Base-by-base conservation (phyloP, 148 eudicot species). In the Amaranthus cruentus region DNA sequence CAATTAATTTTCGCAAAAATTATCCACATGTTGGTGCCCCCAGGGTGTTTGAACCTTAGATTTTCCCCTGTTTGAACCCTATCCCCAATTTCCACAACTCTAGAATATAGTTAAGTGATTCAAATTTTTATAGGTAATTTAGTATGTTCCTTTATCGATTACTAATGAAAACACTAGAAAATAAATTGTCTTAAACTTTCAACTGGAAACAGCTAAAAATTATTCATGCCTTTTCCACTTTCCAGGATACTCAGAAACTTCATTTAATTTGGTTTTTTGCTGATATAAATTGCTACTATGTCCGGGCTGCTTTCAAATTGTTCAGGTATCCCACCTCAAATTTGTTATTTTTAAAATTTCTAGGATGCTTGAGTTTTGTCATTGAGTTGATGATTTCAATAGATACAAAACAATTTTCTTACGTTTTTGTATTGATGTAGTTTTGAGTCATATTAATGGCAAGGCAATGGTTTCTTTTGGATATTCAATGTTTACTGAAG, bases 301-400 rank as follows among this genome's bases (percentile, higher is more conserved):
- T 79, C 77, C 50, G 79, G 76, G n/a, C 68, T 75, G 47, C 53
- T 68, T 55, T 38, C 78, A 47, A 68, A 55, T 55, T 76, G 11
- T 71, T 47, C 87, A 79, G 85, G 82, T 84, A 67, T 74, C 51
- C 54, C 5, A 50, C 38, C 47, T 60, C 42, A 28, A 28, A 28
- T 28, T 2, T 28, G 38, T 28, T 28, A 28, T 28, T 28, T 28
- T 10, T 4, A 9, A 13, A 47, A 55, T 75, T 50, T 15, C 12
- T 18, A n/a, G 8, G 2, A 11, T 7, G 3, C 51, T 66, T 3
- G 0, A 46, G 12, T 5, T 5, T 57, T 74, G 18, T 9, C 5
- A 47, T 49, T 13, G n/a, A 48, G 49, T 56, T 1, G n/a, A n/a
- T 43, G 8, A 44, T 57, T 59, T 68, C 58, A 8, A 57, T 9